Evolutionary conservation across 2,329 filamentous ascomycete species (phyloP).

Genomic region (Botrytis paeoniae): DNA sequence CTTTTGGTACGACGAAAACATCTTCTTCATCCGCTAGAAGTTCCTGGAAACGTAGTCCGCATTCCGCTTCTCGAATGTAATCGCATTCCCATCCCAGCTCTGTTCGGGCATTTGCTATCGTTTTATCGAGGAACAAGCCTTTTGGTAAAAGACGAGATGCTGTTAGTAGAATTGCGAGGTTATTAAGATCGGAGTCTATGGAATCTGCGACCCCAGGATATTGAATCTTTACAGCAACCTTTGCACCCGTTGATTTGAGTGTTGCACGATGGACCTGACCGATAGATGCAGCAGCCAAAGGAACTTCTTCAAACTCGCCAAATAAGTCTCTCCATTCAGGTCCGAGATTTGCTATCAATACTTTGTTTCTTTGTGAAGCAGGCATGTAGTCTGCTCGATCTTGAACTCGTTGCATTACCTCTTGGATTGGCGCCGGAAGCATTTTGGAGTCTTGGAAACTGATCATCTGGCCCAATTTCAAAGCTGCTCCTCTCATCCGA

Average conservation of each 20-base stretch:
- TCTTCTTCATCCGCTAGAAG: conserved; percentile 73
- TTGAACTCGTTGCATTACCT: conserved; percentile 90
- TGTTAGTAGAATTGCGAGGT: conserved; percentile 84
- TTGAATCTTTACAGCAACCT: conserved; percentile 93
- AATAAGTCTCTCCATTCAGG: conserved; percentile 82
- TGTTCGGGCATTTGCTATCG: conserved; percentile 87
- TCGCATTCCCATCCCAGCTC: conserved; percentile 98
- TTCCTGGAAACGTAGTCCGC: conserved; percentile 69
- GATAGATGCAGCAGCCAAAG: conserved; percentile 93
- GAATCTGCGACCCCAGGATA: conserved; percentile 95
- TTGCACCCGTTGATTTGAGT: conserved; percentile 68
- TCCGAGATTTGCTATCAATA: conserved; percentile 76
- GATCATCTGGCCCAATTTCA: conserved; percentile 97
- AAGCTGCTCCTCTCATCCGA: conserved; percentile 92
- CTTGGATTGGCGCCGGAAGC: conserved; percentile 80
- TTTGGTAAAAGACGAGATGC: conserved; percentile 87
- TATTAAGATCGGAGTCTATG: conserved; percentile 94
- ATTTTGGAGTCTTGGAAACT: conserved; percentile 97
- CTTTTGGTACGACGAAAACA: conserved; percentile 75
- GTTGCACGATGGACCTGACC: conserved; percentile 90
- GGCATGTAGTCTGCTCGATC: conserved; percentile 99
- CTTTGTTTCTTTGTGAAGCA: conserved; percentile 82
- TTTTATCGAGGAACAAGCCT: conserved; percentile 92
- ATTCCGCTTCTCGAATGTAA: conserved; percentile 84
- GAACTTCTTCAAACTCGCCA: conserved; percentile 79